A percentile compares a stretch with the other conserved stretches of the same genome.
These are phyloP conservation scores for Lactarius sp. DNA, from an alignment of 768 basidiomycete genomes.

Conservation along the genomic window DNA sequence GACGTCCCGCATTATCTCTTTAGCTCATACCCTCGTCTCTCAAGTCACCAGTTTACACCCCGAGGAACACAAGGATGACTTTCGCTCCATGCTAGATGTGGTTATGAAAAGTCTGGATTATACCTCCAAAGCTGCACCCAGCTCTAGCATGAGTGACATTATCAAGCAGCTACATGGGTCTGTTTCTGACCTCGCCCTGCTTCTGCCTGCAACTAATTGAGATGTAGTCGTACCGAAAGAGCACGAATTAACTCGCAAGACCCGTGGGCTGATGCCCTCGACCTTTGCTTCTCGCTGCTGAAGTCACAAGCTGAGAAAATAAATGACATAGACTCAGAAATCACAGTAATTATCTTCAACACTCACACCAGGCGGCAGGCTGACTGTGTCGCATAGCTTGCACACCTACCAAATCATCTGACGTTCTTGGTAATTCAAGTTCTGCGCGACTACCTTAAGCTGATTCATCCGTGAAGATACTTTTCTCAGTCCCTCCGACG, in stretches of 20 bases:
- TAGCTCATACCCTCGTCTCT: conserved; percentile 50
- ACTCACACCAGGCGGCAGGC: not conserved
- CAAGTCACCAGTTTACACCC: conserved; percentile 50
- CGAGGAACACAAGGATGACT: conserved; percentile 40
- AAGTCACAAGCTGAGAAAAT: conserved; percentile 46
- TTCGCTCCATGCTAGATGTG: conserved; percentile 49
- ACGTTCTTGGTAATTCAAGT: conserved; percentile 53
- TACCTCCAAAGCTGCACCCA: conserved; percentile 51
- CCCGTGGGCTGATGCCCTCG: conserved; percentile 53
- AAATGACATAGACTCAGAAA: conserved; percentile 59
- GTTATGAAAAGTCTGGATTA: conserved; percentile 56
- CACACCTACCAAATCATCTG: conserved; percentile 52
- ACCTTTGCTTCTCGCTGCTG: conserved; percentile 47
- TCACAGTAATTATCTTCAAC: conserved; percentile 43
- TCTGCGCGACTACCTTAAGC: not conserved
- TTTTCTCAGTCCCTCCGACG: conserved; percentile 51
- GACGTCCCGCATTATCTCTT: conserved; percentile 47
- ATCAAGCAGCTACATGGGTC: conserved; percentile 56
- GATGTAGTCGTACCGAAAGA: conserved; percentile 54
- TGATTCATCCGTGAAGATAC: conserved; percentile 38
- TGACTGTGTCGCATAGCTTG: conserved; percentile 10
- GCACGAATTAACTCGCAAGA: conserved; percentile 66
- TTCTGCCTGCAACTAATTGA: conserved; percentile 13
- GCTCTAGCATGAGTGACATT: conserved; percentile 50
- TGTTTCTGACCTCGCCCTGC: conserved; percentile 26